These are phyloP conservation scores for Veloboletus limbatus DNA, from an alignment of 1,284 basidiomycete genomes.

Conservation along the genomic window DNA sequence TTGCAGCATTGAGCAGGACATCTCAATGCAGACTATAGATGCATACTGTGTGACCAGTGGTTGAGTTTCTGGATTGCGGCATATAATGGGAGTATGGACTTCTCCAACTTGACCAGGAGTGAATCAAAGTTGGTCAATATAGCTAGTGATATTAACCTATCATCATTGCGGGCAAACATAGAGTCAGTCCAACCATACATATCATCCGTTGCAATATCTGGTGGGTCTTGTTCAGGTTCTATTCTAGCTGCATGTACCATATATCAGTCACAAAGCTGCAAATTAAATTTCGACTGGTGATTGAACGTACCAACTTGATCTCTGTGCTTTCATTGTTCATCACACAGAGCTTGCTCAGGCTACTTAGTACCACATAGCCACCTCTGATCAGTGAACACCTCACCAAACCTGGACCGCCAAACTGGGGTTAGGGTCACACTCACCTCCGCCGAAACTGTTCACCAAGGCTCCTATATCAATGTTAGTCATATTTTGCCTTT, in stretches of 20 bases:
- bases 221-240: conserved; percentile 79
- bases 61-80: conserved; percentile 73
- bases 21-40: background rate
- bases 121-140: conserved; percentile 78
- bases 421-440: background rate
- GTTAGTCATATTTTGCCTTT: no score
- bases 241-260: conserved; percentile 57
- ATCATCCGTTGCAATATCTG: conserved; percentile 82
- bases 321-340: conserved; percentile 33
- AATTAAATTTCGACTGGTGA: background rate
- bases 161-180: background rate
- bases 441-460: no score
- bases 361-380: conserved; percentile 9
- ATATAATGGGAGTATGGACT: conserved; percentile 75
- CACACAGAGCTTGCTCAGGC: no score
- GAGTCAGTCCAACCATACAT: conserved; percentile 46
- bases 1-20: conserved; percentile 5
- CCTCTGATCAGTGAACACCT: no score
- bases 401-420: background rate
- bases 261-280: background rate
- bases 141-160: conserved; percentile 47
- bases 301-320: conserved; percentile 20
- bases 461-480: no score
- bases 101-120: conserved; percentile 73
- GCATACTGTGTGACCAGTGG: conserved; percentile 62